A percentile compares a stretch with the other conserved stretches of the same genome.
Evolutionary conservation across 305 asterid genomes (phyloP).

Genomic region (Solanum hybrid): DNA sequence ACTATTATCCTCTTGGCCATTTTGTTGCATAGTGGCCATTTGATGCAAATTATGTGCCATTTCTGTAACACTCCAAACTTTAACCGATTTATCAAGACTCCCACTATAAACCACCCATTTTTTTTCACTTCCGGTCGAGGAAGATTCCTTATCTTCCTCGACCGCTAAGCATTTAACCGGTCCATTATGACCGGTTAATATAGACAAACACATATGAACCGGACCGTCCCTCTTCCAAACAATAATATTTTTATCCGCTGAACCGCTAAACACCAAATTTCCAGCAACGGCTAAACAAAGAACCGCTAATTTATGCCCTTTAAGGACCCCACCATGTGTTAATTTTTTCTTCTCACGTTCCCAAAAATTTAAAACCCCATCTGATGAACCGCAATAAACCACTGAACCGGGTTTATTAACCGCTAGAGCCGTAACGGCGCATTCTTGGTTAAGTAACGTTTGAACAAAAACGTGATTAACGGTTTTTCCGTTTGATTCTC

Average conservation of each 20-base stretch:
- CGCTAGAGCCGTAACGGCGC: slow-evolving; percentile 68
- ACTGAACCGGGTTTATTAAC: slow-evolving; percentile 35
- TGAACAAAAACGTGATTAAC: slow-evolving; percentile 31
- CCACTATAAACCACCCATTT: slow-evolving; percentile 84
- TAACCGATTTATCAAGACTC: slow-evolving; percentile 78
- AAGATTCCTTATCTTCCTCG: slow-evolving; percentile 33
- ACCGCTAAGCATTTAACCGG: slow-evolving; percentile 80
- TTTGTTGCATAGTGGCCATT: slow-evolving; percentile 12
- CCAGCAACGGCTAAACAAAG: slow-evolving; percentile 65
- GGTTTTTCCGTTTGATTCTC: slow-evolving; percentile 41
- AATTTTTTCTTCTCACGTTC: slow-evolving; percentile 43
- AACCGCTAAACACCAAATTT: slow-evolving; percentile 59
- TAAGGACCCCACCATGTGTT: slow-evolving; percentile 61
- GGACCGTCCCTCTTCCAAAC: slow-evolving; percentile 68
- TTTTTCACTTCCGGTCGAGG: slow-evolving; percentile 22
- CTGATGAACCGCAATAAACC: slow-evolving; percentile 63
- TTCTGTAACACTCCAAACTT: slow-evolving; percentile 89
- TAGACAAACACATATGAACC: slow-evolving; percentile 55
- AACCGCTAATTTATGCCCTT: slow-evolving; percentile 79
- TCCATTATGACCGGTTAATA: slow-evolving; percentile 73
- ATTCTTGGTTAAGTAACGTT: slow-evolving; percentile 55
- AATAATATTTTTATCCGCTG: slow-evolving; percentile 78
- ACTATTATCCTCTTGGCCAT: slow-evolving; percentile 11
- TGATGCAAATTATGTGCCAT: slow-evolving; percentile 43
- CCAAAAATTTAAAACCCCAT: slow-evolving; percentile 80